Evolutionary conservation across 495 filamentous ascomycete genomes (phyloP).

Genomic region (Tetracladium setigerum): DNA sequence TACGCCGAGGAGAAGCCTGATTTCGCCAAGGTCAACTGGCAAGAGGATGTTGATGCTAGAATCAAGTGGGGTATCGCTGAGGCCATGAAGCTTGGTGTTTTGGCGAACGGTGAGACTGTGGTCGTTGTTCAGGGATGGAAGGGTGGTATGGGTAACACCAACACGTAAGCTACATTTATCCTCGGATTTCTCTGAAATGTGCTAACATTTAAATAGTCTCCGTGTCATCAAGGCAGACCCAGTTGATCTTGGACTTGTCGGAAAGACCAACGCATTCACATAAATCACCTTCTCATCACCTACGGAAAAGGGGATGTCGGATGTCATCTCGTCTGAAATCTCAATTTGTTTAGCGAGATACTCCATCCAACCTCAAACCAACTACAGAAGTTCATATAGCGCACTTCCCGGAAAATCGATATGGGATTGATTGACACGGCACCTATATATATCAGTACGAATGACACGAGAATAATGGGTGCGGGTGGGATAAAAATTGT

Average conservation of each 20-base stretch:
- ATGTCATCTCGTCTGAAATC: too few relatives aligned
- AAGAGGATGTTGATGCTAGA: constrained; percentile 95
- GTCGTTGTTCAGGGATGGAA: constrained; percentile 98
- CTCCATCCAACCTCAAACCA: too few relatives aligned
- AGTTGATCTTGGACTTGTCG: constrained; percentile 36
- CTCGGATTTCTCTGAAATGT: background rate
- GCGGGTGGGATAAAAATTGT: too few relatives aligned
- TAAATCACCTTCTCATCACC: too few relatives aligned
- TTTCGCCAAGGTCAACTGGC: constrained; percentile 83
- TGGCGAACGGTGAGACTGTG: constrained; percentile 75
- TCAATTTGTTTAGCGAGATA: too few relatives aligned
- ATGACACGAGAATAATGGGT: too few relatives aligned
- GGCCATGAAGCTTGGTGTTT: constrained; percentile 75
- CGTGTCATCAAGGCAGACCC: constrained; percentile 50
- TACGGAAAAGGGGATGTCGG: too few relatives aligned
- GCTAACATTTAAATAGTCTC: constrained; percentile 22
- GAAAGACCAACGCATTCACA: background rate
- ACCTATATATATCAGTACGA: too few relatives aligned
- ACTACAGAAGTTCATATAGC: too few relatives aligned
- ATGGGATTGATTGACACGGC: too few relatives aligned
- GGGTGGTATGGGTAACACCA: constrained; percentile 96
- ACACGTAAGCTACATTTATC: constrained; percentile 48
- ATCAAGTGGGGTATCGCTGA: constrained; percentile 89
- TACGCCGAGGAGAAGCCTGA: constrained; percentile 92
- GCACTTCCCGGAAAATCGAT: too few relatives aligned